Evolutionary conservation across 2,329 filamentous ascomycete genomes (phyloP).

Genomic region (Xylariaceae sp.): DNA sequence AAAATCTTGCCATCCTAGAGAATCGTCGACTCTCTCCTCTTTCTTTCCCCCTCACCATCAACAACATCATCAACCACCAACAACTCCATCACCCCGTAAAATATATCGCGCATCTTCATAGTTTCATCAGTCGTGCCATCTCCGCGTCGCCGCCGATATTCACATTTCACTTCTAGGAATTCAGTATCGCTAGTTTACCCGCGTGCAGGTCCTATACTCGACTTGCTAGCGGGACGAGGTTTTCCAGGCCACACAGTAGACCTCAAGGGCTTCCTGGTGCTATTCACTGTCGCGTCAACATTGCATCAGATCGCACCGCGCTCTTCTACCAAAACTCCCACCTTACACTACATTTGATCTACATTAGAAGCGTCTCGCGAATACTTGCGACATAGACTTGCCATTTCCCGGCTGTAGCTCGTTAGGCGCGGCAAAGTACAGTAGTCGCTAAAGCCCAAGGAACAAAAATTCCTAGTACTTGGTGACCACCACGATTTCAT

Average conservation of each 20-base stretch:
- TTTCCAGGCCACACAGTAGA: conserved; percentile 22
- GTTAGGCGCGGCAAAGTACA: conserved; percentile 30
- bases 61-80: conserved; percentile 1
- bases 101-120: conserved; percentile 9
- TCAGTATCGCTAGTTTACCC: conserved; percentile 6
- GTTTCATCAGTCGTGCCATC: conserved; percentile 10
- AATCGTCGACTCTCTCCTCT: conserved; percentile 14
- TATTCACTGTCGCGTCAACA: conserved; percentile 19
- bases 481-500: conserved; percentile 31
- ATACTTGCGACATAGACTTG: conserved; percentile 31
- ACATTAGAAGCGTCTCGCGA: conserved; percentile 21
- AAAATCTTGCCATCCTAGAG: conserved; percentile 3
- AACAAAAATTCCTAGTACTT: conserved; percentile 29
- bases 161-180: not conserved
- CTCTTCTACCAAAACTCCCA: conserved; percentile 7
- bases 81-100: conserved; percentile 11
- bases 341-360: conserved; percentile 13
- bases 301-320: conserved; percentile 7
- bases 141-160: not conserved
- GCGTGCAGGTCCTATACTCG: conserved; percentile 24
- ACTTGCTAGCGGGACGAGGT: conserved; percentile 27
- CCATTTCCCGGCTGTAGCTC: conserved; percentile 33
- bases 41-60: conserved; percentile 4
- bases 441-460: conserved; percentile 34
- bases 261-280: conserved; percentile 16